Conservation (phyloP, 345 rosid genomes). For the Euphorbia pulcherrima region DNA sequence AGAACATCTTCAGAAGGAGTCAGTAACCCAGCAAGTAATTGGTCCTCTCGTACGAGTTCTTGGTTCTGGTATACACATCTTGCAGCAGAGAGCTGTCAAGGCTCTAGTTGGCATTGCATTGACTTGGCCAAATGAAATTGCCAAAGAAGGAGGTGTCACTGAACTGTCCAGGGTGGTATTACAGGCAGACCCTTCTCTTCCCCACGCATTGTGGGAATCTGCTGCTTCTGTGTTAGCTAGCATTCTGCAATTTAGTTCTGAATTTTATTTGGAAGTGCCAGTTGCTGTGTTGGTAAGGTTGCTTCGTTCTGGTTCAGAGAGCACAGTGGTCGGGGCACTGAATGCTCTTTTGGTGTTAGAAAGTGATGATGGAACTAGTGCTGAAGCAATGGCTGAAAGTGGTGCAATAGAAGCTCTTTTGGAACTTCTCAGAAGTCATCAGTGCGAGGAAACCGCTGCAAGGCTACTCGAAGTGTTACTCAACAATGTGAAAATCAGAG, state of each 20-base stretch:
- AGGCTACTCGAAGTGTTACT: conserved; percentile 90
- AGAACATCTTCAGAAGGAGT: conserved; percentile 90
- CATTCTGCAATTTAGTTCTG: conserved; percentile 93
- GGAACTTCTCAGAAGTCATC: conserved; percentile 93
- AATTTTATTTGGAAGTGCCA: conserved; percentile 91
- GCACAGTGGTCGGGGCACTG: conserved; percentile 77
- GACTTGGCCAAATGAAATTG: conserved; percentile 90
- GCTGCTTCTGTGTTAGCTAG: conserved; percentile 80
- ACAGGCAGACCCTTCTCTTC: conserved; percentile 92
- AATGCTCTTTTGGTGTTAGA: conserved; percentile 95
- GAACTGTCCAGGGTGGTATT: conserved; percentile 90
- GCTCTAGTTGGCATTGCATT: conserved; percentile 91
- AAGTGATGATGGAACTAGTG: conserved; percentile 93
- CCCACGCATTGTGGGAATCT: conserved; percentile 92
- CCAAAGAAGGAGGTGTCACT: conserved; percentile 89
- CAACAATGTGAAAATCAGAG: conserved; percentile 93
- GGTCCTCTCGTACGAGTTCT: conserved; percentile 83
- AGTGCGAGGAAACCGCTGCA: conserved; percentile 93
- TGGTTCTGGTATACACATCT: conserved; percentile 76
- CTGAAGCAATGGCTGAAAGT: conserved; percentile 98
- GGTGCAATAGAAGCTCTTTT: conserved; percentile 97
- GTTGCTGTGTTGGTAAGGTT: conserved; percentile 88
- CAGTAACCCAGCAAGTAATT: conserved; percentile 70
- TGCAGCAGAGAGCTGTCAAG: conserved; percentile 98
- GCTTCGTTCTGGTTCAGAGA: conserved; percentile 79